Conservation (phyloP, 108 stramenopile species). For the Nitzschia sp. region DNA sequence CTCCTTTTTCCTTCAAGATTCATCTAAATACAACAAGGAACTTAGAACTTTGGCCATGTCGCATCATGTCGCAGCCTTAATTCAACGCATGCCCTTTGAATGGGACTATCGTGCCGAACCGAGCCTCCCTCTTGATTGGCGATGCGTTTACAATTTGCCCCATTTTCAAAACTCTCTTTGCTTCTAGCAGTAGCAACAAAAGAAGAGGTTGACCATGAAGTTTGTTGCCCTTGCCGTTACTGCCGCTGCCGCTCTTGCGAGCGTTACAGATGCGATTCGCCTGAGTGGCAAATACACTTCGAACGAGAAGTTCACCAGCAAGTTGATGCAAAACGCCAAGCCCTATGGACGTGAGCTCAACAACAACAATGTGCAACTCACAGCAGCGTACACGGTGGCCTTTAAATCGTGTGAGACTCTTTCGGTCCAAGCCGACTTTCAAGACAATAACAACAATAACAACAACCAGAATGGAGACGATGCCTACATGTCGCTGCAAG, state of each 20-base stretch:
- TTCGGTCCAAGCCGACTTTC: background rate
- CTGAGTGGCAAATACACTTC: background rate
- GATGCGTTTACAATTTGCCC: too few relatives aligned
- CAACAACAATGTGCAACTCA: slow-evolving; percentile 20
- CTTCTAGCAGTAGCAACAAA: too few relatives aligned
- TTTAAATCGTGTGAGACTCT: slow-evolving; percentile 26
- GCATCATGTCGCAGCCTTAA: too few relatives aligned
- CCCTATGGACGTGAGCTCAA: slow-evolving; percentile 15
- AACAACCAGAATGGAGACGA: too few relatives aligned
- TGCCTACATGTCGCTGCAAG: background rate
- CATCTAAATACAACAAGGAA: too few relatives aligned
- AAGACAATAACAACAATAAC: background rate
- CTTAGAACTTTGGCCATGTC: too few relatives aligned
- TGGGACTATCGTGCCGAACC: too few relatives aligned
- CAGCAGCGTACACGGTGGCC: slow-evolving; percentile 19
- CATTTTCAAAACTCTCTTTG: too few relatives aligned
- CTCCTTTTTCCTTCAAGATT: too few relatives aligned
- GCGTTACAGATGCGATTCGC: slow-evolving; percentile 16
- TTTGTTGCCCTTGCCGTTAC: slow-evolving; percentile 37
- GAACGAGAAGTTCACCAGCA: slow-evolving; percentile 6
- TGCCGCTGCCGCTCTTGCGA: slow-evolving; percentile 35
- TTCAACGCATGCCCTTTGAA: too few relatives aligned
- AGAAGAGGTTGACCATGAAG: too few relatives aligned
- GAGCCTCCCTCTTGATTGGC: too few relatives aligned
- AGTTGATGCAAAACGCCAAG: slow-evolving; percentile 23